phyloP scores from a whole-genome alignment of 352 stramenopile genomes.

The Pythium pectinolyticum region DNA sequence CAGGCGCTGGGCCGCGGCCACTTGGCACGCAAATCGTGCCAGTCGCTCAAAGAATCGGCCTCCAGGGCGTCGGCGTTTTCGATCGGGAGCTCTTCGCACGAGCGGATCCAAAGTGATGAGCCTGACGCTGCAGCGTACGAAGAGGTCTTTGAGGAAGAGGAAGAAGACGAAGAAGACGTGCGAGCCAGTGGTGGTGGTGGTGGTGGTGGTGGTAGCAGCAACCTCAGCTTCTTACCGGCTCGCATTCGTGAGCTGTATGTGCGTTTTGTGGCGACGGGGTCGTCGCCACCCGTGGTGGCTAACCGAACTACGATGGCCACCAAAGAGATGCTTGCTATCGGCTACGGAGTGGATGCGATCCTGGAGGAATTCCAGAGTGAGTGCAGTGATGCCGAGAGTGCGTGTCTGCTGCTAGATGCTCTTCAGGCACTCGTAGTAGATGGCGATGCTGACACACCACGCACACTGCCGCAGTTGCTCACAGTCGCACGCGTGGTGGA shows the following conservation, averaged over 20 bases:
- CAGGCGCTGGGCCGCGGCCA: constrained; percentile 63
- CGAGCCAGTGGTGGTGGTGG: too few species aligned
- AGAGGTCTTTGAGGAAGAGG: constrained; percentile 11
- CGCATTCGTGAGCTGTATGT: constrained; percentile 40
- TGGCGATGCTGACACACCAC: constrained; percentile 25
- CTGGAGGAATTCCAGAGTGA: constrained; percentile 41
- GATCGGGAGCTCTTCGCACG: constrained; percentile 3
- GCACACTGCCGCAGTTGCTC: constrained; percentile 38
- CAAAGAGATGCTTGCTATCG: constrained; percentile 34
- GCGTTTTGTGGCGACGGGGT: neutral
- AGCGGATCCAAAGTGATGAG: constrained; percentile 11
- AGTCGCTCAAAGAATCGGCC: constrained; percentile 38
- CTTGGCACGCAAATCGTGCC: constrained; percentile 47
- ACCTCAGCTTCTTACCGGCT: constrained; percentile 46
- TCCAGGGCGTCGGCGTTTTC: constrained; percentile 17
- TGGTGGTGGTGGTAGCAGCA: constrained; percentile 22
- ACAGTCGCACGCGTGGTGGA: constrained; percentile 42
- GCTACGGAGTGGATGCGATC: constrained; percentile 44
- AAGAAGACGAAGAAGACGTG: neutral
- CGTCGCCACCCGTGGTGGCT: neutral
- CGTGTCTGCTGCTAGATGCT: constrained; percentile 38
- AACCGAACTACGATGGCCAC: neutral
- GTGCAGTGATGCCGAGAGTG: constrained; percentile 31
- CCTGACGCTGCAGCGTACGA: constrained; percentile 15
- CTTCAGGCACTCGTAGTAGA: constrained; percentile 41